Conservation (phyloP, 306 rosid species). For the Betula pendula region DNA sequence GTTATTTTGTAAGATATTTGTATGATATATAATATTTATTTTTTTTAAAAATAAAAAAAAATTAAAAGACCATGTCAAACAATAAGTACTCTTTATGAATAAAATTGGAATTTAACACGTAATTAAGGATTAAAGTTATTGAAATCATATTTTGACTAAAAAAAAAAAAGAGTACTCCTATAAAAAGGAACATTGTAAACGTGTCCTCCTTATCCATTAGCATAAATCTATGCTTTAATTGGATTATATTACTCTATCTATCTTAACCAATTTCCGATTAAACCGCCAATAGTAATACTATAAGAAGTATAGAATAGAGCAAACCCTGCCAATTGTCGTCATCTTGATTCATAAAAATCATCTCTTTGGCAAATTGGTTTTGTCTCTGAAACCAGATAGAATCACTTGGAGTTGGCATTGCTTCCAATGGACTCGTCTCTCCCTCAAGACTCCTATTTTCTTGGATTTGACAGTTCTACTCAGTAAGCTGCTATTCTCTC, state of each 20-base stretch:
- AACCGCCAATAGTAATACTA: not conserved
- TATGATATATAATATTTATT: too few species aligned
- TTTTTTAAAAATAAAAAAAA: too few species aligned
- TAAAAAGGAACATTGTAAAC: too few species aligned
- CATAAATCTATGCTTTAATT: not conserved
- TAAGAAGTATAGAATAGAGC: not conserved
- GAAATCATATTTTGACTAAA: too few species aligned
- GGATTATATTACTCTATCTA: not conserved
- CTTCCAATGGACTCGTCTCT: conserved; percentile 70
- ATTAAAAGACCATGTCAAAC: too few species aligned
- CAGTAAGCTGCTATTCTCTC: conserved; percentile 52
- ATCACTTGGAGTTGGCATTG: not conserved
- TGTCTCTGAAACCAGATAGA: not conserved
- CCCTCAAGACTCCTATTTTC: conserved; percentile 63
- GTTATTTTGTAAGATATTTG: too few species aligned
- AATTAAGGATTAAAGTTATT: too few species aligned
- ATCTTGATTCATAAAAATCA: not conserved
- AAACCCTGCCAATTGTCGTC: not conserved
- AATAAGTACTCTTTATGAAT: too few species aligned
- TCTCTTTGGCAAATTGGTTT: not conserved
- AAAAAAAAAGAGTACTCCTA: too few species aligned
- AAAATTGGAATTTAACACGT: too few species aligned
- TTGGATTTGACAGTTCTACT: conserved; percentile 91
- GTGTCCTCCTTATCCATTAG: not conserved
- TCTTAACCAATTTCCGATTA: not conserved